Conservation (phyloP, 2,329 filamentous ascomycete genomes). For the Calonectria crousiana region DNA sequence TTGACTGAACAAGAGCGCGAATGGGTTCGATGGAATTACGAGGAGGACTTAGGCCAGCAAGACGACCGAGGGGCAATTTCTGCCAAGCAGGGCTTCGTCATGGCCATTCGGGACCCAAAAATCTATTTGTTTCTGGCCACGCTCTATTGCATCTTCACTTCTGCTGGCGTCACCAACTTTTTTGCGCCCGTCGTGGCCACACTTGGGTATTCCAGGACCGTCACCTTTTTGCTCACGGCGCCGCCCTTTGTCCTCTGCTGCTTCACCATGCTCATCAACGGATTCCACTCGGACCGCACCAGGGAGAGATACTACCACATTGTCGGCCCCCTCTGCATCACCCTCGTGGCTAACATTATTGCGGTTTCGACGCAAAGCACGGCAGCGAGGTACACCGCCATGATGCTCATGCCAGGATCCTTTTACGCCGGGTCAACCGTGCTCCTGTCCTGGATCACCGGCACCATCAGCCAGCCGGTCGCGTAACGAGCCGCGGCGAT, state of each 20-base stretch:
- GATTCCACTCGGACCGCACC: background rate
- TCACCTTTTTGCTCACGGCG: constrained; percentile 6
- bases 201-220: constrained; percentile 13
- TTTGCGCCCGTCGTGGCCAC: constrained; percentile 16
- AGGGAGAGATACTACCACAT: constrained; percentile 8
- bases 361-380: background rate
- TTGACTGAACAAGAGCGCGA: constrained; percentile 13
- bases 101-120: constrained; percentile 20
- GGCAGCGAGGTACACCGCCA: constrained; percentile 7
- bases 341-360: background rate
- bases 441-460: constrained; percentile 1
- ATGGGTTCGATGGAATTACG: constrained; percentile 20
- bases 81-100: constrained; percentile 41
- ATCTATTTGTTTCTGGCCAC: constrained; percentile 16
- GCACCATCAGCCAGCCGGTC: background rate
- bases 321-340: background rate
- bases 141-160: constrained; percentile 18
- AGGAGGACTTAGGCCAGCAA: constrained; percentile 10
- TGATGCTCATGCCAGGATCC: constrained; percentile 12
- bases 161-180: constrained; percentile 20
- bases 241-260: constrained; percentile 1
- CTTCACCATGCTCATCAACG: background rate
- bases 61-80: constrained; percentile 15
- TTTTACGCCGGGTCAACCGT: constrained; percentile 5
- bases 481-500: background rate